Base-by-base conservation (phyloP, 805 yeast species). In the Vanderwaltozyma tropicalis region DNA sequence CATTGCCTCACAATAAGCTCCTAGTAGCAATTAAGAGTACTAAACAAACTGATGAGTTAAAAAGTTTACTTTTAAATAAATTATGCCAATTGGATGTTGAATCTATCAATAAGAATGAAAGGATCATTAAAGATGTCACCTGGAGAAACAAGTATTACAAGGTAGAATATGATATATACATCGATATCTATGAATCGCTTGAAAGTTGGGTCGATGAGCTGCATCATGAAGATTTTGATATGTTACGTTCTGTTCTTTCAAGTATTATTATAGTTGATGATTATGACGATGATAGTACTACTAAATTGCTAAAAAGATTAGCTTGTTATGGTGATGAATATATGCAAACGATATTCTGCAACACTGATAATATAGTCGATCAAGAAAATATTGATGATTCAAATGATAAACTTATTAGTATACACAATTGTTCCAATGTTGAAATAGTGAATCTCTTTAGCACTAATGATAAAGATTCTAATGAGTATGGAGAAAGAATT, bases 151-250 rank as follows among this genome's bases (percentile, higher is more conserved):
- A 55, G 40, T 63, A 64, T 41, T 62, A 57, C 37, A 46, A 50
- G n/a, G 43, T 53, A 0, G 36, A 35, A 1, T 48, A 52, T 13
- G 62, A 57, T 19, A 42, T 59, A 0, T 54, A 62, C 39, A 41
- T 62, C 5, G 66, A 64, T 26, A 49, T 45, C 11, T 47, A 39
- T 25, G 48, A 43, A 6, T 34, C 37, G 15, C 31, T 56, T 25
- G 34, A 35, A 5, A 45, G 48, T 11, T 74, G 77, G 74, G 18
- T 36, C n/a, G 35, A 43, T 0, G 75, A 71, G 37, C 62, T 72
- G 39, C 12, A 27, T 3, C 35, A 47, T 1, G 55, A 52, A 0
- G 74, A 69, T 18, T 61, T 45, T 39, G 45, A 47, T 6, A 74
- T 66, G 29, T 52, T 72, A 25, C 52, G 74, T 26, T 64, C 60